Percentiles rank a stretch among this genome's conserved stretches.
phyloP scores from a whole-genome alignment of 108 stramenopile genomes.

The Aurantiochytrium sp. region DNA sequence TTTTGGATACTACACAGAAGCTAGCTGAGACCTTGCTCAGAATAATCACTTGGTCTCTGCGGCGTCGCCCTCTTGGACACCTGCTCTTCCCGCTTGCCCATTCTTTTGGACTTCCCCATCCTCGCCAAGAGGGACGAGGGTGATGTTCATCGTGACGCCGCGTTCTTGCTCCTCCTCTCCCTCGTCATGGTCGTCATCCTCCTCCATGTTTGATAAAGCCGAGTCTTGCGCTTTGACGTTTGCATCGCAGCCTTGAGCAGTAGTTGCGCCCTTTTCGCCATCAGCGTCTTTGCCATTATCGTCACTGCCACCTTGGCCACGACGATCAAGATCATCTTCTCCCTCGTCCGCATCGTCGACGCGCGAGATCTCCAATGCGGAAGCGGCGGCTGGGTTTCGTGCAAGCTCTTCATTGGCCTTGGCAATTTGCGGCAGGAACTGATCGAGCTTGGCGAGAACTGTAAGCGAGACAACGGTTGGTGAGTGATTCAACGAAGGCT shows the following conservation, averaged over 20 bases:
- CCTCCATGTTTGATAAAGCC: not conserved
- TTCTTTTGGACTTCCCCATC: not conserved
- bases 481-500: not conserved
- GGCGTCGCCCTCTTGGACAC: too few species aligned
- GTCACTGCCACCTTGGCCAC: not conserved
- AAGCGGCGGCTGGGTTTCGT: not conserved
- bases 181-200: not conserved
- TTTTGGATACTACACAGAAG: not conserved
- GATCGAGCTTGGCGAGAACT: not conserved
- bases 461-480: not conserved
- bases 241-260: not conserved
- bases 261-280: not conserved
- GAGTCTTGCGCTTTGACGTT: not conserved
- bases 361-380: not conserved
- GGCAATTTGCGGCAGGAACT: slow-evolving; percentile 2
- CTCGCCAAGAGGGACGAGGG: not conserved
- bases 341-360: not conserved
- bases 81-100: not conserved
- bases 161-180: not conserved
- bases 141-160: not conserved
- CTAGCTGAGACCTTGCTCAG: not conserved
- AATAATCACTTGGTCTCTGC: not conserved
- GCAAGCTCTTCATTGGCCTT: not conserved
- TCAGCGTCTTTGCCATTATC: not conserved
- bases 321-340: not conserved